Percentiles rank a stretch among this genome's conserved stretches.
phyloP scores from a whole-genome alignment of 2,329 filamentous ascomycete genomes.

The Colletotrichum truncatum region DNA sequence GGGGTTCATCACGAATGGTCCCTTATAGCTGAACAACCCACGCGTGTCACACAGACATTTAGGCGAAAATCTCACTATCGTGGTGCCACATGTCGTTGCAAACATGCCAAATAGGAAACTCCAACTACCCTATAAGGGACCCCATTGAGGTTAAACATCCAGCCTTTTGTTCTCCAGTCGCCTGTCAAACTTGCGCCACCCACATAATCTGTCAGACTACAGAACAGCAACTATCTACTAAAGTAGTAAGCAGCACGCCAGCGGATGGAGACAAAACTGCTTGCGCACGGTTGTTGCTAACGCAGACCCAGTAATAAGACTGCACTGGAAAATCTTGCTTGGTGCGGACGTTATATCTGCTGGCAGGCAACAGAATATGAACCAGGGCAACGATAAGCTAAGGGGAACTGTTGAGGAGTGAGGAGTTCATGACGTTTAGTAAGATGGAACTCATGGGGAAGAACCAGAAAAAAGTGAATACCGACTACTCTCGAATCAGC shows the following conservation, averaged over 20 bases:
- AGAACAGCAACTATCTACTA: background rate
- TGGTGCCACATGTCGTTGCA: background rate
- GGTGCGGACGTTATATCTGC: background rate
- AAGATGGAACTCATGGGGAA: background rate
- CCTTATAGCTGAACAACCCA: background rate
- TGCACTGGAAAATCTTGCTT: background rate
- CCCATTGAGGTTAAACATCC: background rate
- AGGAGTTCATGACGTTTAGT: background rate
- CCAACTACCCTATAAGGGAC: background rate
- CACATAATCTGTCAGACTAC: background rate
- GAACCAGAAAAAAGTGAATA: conserved; percentile 1
- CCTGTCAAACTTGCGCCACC: conserved; percentile 9
- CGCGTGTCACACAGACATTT: background rate
- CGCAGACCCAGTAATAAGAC: background rate
- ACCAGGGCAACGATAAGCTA: conserved; percentile 1
- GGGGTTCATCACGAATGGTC: background rate
- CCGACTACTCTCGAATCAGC: conserved; percentile 11
- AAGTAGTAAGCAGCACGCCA: background rate
- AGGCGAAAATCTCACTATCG: background rate
- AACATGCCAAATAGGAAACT: background rate
- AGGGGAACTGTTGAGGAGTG: background rate
- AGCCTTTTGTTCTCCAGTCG: background rate
- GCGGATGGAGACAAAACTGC: background rate
- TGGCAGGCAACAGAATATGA: no score
- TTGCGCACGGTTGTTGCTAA: background rate